These are phyloP conservation scores for Plenodomus lindquistii DNA, from an alignment of 2,329 filamentous ascomycete genomes.

Conservation along the genomic window DNA sequence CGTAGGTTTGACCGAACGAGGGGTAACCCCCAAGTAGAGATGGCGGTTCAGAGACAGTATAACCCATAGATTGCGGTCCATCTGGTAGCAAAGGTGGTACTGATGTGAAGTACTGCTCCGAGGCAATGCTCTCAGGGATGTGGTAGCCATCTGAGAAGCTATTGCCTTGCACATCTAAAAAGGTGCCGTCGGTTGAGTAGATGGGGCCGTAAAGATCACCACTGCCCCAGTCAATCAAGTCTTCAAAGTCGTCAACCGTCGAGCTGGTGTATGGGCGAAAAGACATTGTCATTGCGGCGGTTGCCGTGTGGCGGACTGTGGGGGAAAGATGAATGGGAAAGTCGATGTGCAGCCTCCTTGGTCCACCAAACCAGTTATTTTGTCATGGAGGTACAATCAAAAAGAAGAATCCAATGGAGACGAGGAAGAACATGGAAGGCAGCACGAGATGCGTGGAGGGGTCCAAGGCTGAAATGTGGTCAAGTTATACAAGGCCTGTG, in stretches of 20 bases:
- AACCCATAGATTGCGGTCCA: conserved; percentile 30
- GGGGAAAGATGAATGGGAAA: not conserved
- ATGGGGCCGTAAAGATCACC: conserved; percentile 34
- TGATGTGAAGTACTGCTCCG: conserved; percentile 26
- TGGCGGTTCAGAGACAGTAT: conserved; percentile 31
- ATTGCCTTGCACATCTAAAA: conserved; percentile 9
- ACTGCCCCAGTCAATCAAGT: conserved; percentile 31
- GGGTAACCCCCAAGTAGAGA: conserved; percentile 32
- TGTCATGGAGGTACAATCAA: conserved; percentile 2
- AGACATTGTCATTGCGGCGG: conserved; percentile 15
- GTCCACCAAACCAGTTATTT: conserved; percentile 4
- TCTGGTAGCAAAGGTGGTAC: conserved; percentile 30
- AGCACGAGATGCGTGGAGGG: not conserved
- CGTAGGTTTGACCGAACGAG: conserved; percentile 26
- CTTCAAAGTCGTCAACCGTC: conserved; percentile 32
- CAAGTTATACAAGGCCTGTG: conserved; percentile 17
- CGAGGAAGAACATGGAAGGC: not conserved
- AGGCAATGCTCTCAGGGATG: conserved; percentile 24
- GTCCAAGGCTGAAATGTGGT: conserved; percentile 12
- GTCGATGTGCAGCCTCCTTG: conserved; percentile 2
- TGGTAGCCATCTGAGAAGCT: conserved; percentile 18
- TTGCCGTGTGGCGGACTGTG: conserved; percentile 1
- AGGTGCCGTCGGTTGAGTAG: conserved; percentile 25
- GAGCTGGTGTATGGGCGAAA: conserved; percentile 18
- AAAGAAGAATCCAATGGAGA: not conserved